Percentiles rank a stretch among this genome's conserved stretches.
These are phyloP conservation scores for Podospora tetraspora DNA, from an alignment of 495 filamentous ascomycete species.

Conservation along the genomic window DNA sequence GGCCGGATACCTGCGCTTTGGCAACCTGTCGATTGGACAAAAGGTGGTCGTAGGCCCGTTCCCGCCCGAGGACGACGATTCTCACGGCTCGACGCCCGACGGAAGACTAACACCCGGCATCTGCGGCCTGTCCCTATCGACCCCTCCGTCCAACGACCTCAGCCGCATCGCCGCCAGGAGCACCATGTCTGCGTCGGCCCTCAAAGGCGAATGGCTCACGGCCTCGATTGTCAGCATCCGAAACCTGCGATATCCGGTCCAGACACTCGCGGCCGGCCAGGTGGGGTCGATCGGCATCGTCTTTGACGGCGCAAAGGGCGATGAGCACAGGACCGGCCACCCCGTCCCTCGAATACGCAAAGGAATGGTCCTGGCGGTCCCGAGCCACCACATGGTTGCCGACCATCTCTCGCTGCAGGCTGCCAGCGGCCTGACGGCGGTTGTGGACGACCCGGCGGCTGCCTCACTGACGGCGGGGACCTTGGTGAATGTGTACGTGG, in stretches of 20 bases:
- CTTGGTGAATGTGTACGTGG: constrained; percentile 76
- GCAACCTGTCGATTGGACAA: constrained; percentile 72
- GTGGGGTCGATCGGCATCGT: constrained; percentile 85
- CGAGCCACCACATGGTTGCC: constrained; percentile 46
- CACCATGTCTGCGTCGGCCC: constrained; percentile 39
- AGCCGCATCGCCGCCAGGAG: constrained; percentile 37
- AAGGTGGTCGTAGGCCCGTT: constrained; percentile 77
- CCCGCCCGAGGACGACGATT: constrained; percentile 41
- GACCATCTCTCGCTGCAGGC: constrained; percentile 48
- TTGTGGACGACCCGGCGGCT: constrained; percentile 40
- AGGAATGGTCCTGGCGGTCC: constrained; percentile 72
- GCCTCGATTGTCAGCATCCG: constrained; percentile 81
- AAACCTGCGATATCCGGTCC: constrained; percentile 79
- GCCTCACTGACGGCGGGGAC: constrained; percentile 40
- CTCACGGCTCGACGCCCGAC: constrained; percentile 32
- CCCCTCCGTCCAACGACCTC: constrained; percentile 41
- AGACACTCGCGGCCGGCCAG: constrained; percentile 69
- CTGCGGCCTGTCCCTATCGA: constrained; percentile 37
- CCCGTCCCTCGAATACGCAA: constrained; percentile 53
- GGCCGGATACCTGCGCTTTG: constrained; percentile 76
- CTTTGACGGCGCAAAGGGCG: constrained; percentile 36
- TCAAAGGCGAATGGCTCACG: constrained; percentile 64
- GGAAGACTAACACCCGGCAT: constrained; percentile 32
- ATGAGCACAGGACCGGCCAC: constrained; percentile 3
- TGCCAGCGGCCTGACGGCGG: constrained; percentile 49